Percentiles rank a stretch among this genome's conserved stretches.
Conservation (phyloP, 352 stramenopile species). For the Plasmopara viticola region DNA sequence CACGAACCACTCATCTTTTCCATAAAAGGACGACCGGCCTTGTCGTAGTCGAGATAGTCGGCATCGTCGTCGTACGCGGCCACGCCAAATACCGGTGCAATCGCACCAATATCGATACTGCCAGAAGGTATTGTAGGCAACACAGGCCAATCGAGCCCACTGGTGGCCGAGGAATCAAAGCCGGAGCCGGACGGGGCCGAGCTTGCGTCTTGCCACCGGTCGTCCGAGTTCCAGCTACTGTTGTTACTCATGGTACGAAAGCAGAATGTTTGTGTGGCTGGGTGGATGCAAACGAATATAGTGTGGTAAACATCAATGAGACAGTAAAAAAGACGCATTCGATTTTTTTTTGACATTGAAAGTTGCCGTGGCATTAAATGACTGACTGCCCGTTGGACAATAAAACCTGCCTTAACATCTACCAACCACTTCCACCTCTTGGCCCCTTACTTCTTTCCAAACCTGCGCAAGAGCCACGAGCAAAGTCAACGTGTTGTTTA, state of each 20-base stretch:
- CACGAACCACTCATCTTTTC: conserved; percentile 77
- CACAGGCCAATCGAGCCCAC: conserved; percentile 63
- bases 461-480: conserved; percentile 9
- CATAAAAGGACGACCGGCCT: conserved; percentile 76
- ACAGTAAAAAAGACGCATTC: conserved; percentile 1
- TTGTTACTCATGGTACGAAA: conserved; percentile 29
- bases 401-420: background rate
- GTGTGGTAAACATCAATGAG: conserved; percentile 12
- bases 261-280: conserved; percentile 3
- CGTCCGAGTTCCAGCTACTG: conserved; percentile 61
- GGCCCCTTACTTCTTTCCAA: conserved; percentile 42
- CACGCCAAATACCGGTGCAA: conserved; percentile 84
- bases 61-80: conserved; percentile 70
- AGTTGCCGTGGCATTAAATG: conserved; percentile 5
- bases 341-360: conserved; percentile 13
- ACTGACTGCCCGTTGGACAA: conserved; percentile 7
- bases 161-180: conserved; percentile 39
- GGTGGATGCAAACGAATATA: conserved; percentile 7
- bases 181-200: conserved; percentile 27
- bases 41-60: conserved; percentile 85
- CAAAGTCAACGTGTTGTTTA: no score
- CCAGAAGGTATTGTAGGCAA: conserved; percentile 68
- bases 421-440: background rate
- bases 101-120: conserved; percentile 73
- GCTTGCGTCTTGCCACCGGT: conserved; percentile 68